Evolutionary conservation across 768 basidiomycete species (phyloP), one percentile per base, ranked within the genome.

Genomic region (Sporobolomyces pararoseus): DNA sequence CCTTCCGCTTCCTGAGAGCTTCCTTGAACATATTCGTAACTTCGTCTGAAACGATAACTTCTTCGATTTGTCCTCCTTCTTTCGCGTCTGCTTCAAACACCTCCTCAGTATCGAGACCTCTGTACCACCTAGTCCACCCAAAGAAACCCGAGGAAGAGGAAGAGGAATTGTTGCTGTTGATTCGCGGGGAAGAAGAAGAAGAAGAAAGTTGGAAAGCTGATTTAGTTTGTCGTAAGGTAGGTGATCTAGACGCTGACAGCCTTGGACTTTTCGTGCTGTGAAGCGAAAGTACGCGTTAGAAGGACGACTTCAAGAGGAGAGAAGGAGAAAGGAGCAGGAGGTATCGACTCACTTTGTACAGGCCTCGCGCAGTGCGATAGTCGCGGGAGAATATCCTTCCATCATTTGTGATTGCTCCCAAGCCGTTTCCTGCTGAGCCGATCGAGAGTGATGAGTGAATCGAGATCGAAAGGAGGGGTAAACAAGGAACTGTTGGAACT

Each of bases 1-100:
- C 2, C 31, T 61, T 61, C 17, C 59, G 59, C n/a, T 49, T 49
- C 31, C 37, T 3, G 21, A 61, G 29, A 9, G 59, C 59, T 25
- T 47, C 59, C 21, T 61, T 61, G 59, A 61, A 61, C 59, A 47
- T n/a, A 31, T 50, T 61, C n/a, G 59, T 61, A 5, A 61, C 46
- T 25, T 61, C 31, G 31, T 61, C 46, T 23, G 59, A 47, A 29
- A 61, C 59, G 58, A 32, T 32, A 23, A 23, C 46, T 25, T 47
- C 31, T 23, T 34, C 46, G n/a, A 39, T 7, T 12, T 49, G 31
- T 39, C 21, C 32, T 39, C 19, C 46, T 39, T 31, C 32, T 39
- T 39, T 25, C 31, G 31, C 21, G 27, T 42, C 58, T 31, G 3
- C 5, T 19, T 7, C 58, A 17, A 46, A 13, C 27, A 39, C 4